phyloP scores from a whole-genome alignment of 2,329 filamentous ascomycete genomes.

The Ophiostoma sp. region DNA sequence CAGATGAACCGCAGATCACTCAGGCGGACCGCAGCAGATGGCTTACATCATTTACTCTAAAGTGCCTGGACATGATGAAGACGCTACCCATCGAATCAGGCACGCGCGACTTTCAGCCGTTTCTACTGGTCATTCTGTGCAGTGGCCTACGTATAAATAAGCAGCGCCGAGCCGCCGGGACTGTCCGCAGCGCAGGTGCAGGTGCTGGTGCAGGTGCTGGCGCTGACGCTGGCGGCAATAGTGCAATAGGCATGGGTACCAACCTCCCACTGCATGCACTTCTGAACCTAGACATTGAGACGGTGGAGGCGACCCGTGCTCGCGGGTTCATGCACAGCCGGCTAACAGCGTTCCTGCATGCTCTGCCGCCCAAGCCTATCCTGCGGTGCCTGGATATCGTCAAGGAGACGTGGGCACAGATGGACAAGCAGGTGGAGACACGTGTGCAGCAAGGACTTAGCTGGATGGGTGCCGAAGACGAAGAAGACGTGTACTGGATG shows the following conservation, averaged over 20 bases:
- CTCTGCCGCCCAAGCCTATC: constrained; percentile 48
- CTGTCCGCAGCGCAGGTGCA: not conserved
- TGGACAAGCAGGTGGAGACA: constrained; percentile 36
- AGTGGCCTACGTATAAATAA: constrained; percentile 44
- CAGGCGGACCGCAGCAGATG: constrained; percentile 35
- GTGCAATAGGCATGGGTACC: constrained; percentile 4
- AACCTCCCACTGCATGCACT: constrained; percentile 17
- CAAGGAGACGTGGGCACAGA: constrained; percentile 47
- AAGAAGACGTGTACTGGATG: constrained; percentile 48
- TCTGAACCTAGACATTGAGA: constrained; percentile 28
- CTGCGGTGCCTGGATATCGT: constrained; percentile 46
- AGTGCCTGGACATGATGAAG: constrained; percentile 45
- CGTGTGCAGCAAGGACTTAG: constrained; percentile 11
- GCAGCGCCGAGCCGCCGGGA: constrained; percentile 25
- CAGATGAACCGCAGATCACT: constrained; percentile 18
- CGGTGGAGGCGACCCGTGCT: constrained; percentile 44
- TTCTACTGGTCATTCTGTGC: constrained; percentile 46
- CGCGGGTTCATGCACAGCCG: constrained; percentile 46
- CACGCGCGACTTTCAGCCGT: constrained; percentile 49
- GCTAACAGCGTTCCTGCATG: constrained; percentile 41
- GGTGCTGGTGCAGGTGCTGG: not conserved
- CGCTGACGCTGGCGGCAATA: not conserved
- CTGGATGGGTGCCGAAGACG: constrained; percentile 29
- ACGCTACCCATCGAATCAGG: constrained; percentile 48
- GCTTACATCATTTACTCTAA: constrained; percentile 48